Evolutionary conservation across 768 basidiomycete species (phyloP).

Genomic region (Boletus eberwhitei): DNA sequence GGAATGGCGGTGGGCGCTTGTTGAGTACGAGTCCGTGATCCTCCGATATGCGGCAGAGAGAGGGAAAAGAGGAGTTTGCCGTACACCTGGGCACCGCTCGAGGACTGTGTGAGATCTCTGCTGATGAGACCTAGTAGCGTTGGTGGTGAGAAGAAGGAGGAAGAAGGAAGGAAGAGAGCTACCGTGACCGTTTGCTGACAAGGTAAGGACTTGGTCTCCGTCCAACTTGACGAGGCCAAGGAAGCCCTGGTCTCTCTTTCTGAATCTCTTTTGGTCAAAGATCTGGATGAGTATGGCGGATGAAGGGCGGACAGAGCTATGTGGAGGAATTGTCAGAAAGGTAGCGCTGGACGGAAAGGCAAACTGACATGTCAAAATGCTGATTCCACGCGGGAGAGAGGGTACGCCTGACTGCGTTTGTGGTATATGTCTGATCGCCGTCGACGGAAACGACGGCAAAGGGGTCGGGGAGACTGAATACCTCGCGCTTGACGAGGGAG

Average conservation of each 20-base stretch:
- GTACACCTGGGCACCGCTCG: slow-evolving; percentile 51
- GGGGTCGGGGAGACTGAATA: slow-evolving; percentile 81
- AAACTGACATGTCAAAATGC: slow-evolving; percentile 75
- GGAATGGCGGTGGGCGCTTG: slow-evolving; percentile 17
- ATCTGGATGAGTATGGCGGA: slow-evolving; percentile 82
- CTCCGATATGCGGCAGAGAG: slow-evolving; percentile 37
- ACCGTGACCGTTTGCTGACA: slow-evolving; percentile 49
- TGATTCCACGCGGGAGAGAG: slow-evolving; percentile 81
- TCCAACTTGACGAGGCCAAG: slow-evolving; percentile 56
- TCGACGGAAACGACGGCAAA: slow-evolving; percentile 88
- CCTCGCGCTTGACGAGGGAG: slow-evolving; percentile 70
- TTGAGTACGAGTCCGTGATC: slow-evolving; percentile 16
- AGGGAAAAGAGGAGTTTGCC: slow-evolving; percentile 76
- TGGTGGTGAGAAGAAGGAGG: neutral
- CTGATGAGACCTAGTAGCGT: slow-evolving; percentile 58
- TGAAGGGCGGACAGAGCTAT: slow-evolving; percentile 65
- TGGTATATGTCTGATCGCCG: slow-evolving; percentile 77
- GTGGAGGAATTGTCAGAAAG: slow-evolving; percentile 1
- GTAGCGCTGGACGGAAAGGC: slow-evolving; percentile 2
- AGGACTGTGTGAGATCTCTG: slow-evolving; percentile 46
- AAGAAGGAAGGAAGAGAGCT: neutral
- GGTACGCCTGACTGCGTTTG: slow-evolving; percentile 64
- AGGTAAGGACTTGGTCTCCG: slow-evolving; percentile 50
- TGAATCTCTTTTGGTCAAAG: slow-evolving; percentile 89
- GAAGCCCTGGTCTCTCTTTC: slow-evolving; percentile 80